A percentile compares a stretch with the other conserved stretches of the same genome.
phyloP scores from a whole-genome alignment of 495 filamentous ascomycete genomes.

The Tuber melanosporum region DNA sequence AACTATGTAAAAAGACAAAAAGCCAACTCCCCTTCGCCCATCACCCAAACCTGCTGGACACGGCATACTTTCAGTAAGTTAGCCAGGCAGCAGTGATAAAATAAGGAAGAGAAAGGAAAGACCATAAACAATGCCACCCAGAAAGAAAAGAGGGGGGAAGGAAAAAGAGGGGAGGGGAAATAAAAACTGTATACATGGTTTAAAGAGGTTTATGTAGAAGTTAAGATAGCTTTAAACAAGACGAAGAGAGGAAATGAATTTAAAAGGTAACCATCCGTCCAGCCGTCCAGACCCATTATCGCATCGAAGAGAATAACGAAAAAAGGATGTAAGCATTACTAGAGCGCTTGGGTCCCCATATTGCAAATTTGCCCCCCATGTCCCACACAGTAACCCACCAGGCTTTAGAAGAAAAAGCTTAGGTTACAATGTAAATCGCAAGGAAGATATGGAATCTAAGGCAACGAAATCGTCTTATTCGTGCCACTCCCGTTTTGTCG shows the following conservation, averaged over 20 bases:
- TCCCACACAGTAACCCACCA: conserved; percentile 7
- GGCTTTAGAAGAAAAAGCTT: conserved; percentile 11
- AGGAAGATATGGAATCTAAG: conserved; percentile 4
- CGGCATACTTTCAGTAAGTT: not conserved
- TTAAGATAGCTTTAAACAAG: conserved; percentile 1
- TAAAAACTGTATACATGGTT: conserved; percentile 13
- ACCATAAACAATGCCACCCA: conserved; percentile 1
- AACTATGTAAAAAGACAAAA: conserved; percentile 7
- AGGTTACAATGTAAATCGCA: not conserved
- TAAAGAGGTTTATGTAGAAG: conserved; percentile 5
- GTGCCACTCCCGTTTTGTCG: not conserved
- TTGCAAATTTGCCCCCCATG: not conserved
- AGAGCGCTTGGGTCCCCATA: not conserved
- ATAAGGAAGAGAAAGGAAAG: conserved; percentile 1
- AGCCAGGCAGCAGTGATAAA: not conserved
- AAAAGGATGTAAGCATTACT: not conserved
- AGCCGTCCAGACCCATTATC: not conserved
- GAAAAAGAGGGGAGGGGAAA: not conserved
- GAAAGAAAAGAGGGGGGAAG: conserved; percentile 4
- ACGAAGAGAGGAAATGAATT: conserved; percentile 6
- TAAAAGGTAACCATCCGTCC: not conserved
- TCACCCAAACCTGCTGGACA: not conserved
- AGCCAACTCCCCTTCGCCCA: not conserved
- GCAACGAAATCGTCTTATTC: not conserved
- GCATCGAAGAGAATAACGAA: not conserved